These are phyloP conservation scores for Senna siamea DNA, from an alignment of 306 rosid species.

Conservation along the genomic window DNA sequence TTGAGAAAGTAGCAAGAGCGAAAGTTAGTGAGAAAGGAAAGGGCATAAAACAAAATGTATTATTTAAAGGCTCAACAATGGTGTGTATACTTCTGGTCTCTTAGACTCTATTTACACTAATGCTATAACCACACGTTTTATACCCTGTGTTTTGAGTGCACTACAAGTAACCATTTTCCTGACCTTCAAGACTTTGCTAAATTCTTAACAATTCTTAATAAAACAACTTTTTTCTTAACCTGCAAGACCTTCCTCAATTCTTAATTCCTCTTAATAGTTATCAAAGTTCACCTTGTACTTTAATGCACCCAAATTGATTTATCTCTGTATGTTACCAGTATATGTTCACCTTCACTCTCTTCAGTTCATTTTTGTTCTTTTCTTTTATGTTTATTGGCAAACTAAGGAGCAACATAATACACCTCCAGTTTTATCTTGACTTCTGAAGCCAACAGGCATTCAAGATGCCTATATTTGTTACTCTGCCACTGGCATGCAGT, in stretches of 20 bases:
- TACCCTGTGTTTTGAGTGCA: not conserved
- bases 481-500: not conserved
- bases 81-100: not conserved
- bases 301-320: not conserved
- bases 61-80: not conserved
- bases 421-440: no score
- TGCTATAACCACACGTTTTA: not conserved
- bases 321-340: not conserved
- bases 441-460: not conserved
- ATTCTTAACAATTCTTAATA: not conserved
- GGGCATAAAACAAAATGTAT: not conserved
- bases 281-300: not conserved
- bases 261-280: not conserved
- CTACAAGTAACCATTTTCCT: not conserved
- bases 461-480: not conserved
- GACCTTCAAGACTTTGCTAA: not conserved
- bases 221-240: not conserved
- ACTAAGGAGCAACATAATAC: not conserved
- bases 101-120: no score
- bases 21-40: not conserved
- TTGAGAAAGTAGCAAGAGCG: not conserved
- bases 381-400: not conserved
- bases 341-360: not conserved
- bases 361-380: not conserved
- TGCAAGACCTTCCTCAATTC: not conserved